Evolutionary conservation across 2,329 filamentous ascomycete species (phyloP).

Genomic region (Paraphaeosphaeria minitans): DNA sequence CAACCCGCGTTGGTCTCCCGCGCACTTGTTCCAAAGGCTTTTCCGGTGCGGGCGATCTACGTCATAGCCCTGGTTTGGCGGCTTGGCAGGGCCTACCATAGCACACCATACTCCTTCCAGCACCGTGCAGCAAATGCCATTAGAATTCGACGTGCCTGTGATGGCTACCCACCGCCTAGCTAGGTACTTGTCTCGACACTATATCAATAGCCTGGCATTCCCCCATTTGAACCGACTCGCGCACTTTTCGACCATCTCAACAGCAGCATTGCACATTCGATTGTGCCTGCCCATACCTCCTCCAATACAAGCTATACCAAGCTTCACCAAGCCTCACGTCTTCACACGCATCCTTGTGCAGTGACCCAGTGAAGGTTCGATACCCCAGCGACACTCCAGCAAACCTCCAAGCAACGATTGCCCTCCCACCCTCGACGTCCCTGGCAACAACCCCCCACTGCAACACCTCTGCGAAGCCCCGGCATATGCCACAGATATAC

Average conservation of each 20-base stretch:
- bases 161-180: neutral
- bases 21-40: constrained; percentile 4
- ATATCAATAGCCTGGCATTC: neutral
- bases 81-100: neutral
- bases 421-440: constrained; percentile 10
- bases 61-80: neutral
- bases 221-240: neutral
- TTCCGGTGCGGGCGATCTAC: constrained; percentile 3
- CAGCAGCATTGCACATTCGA: neutral
- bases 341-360: constrained; percentile 27
- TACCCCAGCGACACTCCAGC: constrained; percentile 10
- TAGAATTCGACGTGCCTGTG: neutral
- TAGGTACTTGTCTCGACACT: neutral
- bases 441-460: constrained; percentile 18
- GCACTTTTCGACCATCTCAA: neutral
- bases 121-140: too few species aligned
- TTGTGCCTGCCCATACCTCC: constrained; percentile 10
- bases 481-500: neutral
- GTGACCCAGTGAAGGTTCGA: constrained; percentile 26
- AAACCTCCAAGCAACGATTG: constrained; percentile 12
- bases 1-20: neutral
- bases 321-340: constrained; percentile 26
- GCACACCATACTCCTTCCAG: too few species aligned
- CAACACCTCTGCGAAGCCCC: neutral
- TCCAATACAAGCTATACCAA: constrained; percentile 25